Evolutionary conservation across 495 filamentous ascomycete species (phyloP).

Genomic region (Daldinia decipiens): DNA sequence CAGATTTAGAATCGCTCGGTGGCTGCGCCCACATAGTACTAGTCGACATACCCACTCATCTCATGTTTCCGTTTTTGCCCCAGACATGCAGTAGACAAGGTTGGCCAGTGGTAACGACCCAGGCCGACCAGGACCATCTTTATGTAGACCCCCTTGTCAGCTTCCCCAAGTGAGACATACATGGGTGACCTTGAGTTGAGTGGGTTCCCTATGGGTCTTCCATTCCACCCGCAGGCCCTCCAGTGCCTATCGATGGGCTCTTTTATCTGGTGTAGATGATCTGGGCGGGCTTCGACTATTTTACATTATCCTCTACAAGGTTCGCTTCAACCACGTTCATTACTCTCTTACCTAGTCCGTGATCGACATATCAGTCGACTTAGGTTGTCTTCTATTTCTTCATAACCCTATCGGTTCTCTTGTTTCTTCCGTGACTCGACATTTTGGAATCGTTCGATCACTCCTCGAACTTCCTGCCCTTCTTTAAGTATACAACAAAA

Average conservation of each 20-base stretch:
- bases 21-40: constrained; percentile 50
- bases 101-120: constrained; percentile 39
- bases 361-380: constrained; percentile 62
- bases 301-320: constrained; percentile 61
- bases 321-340: constrained; percentile 56
- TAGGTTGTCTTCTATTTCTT: constrained; percentile 61
- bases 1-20: constrained; percentile 53
- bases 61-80: constrained; percentile 62
- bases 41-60: constrained; percentile 54
- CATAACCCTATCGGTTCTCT: constrained; percentile 61
- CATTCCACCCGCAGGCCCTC: constrained; percentile 48
- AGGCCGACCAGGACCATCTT: constrained; percentile 38
- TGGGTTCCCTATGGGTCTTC: constrained; percentile 48
- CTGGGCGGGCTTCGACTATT: constrained; percentile 51
- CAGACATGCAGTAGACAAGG: constrained; percentile 55
- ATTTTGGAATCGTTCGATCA: constrained; percentile 54
- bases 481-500: constrained; percentile 51
- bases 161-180: constrained; percentile 59
- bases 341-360: constrained; percentile 52
- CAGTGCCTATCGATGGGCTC: constrained; percentile 51
- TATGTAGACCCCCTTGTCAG: constrained; percentile 55
- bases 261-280: constrained; percentile 55
- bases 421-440: constrained; percentile 59
- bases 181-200: constrained; percentile 37
- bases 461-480: constrained; percentile 54